Evolutionary conservation across 1,139 yeast genomes (phyloP).

Genomic region (Meyerozyma elateridarum): DNA sequence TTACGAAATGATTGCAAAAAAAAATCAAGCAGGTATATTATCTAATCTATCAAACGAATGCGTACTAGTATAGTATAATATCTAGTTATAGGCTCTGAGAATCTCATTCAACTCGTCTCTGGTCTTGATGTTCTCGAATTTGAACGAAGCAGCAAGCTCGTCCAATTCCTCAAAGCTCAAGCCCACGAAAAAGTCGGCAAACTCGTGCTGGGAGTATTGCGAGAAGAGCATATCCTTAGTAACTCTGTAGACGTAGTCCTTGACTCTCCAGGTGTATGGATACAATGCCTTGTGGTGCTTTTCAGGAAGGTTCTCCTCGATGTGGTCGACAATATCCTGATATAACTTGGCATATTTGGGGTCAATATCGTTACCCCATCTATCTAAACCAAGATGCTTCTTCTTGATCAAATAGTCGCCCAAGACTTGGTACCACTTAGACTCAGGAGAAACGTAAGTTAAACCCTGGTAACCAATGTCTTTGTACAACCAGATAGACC

Average conservation of each 20-base stretch:
- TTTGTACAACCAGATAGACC: constrained; percentile 51
- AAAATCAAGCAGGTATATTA: no score
- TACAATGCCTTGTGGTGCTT: constrained; percentile 22
- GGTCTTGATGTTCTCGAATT: constrained; percentile 36
- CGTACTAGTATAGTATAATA: no score
- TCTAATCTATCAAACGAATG: no score
- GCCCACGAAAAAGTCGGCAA: constrained; percentile 36
- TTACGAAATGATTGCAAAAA: no score
- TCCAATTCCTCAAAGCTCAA: constrained; percentile 39
- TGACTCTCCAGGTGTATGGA: constrained; percentile 32
- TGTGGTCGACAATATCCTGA: constrained; percentile 27
- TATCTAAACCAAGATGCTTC: constrained; percentile 38
- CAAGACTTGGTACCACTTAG: constrained; percentile 36
- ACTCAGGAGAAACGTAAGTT: constrained; percentile 37
- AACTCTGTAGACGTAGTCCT: constrained; percentile 31
- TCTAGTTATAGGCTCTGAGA: constrained; percentile 24
- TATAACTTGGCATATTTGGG: constrained; percentile 31
- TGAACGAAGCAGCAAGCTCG: constrained; percentile 44
- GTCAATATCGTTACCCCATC: constrained; percentile 44
- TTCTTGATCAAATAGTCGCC: constrained; percentile 38
- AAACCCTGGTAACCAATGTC: constrained; percentile 47
- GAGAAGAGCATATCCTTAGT: constrained; percentile 36
- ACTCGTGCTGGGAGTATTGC: constrained; percentile 38
- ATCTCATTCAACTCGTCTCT: constrained; percentile 38
- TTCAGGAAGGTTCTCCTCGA: constrained; percentile 31